phyloP scores from a whole-genome alignment of 768 basidiomycete species.

The Nidularia pulvinata region DNA sequence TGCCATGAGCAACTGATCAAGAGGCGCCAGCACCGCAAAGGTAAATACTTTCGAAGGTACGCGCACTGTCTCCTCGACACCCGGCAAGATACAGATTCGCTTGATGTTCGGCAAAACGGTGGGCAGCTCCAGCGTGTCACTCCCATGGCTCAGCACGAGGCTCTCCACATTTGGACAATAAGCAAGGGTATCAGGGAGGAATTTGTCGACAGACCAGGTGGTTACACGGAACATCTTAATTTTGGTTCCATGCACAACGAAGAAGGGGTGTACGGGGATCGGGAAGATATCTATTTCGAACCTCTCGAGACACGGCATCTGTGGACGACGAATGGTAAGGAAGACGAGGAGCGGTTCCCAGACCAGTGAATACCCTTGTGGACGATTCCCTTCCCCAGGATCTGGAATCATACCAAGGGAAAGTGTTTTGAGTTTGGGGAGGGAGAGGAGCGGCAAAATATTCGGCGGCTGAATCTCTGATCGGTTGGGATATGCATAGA shows the following conservation, averaged over 20 bases:
- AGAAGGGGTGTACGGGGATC: constrained; percentile 24
- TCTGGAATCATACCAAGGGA: constrained; percentile 35
- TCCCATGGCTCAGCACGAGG: constrained; percentile 32
- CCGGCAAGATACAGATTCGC: constrained; percentile 44
- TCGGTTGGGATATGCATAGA: constrained; percentile 27
- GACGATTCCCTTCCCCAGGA: constrained; percentile 6
- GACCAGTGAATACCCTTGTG: constrained; percentile 10
- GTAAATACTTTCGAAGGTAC: constrained; percentile 34
- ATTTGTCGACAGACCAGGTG: constrained; percentile 18
- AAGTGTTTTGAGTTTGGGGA: constrained; percentile 37
- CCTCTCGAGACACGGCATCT: constrained; percentile 36
- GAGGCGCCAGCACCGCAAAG: constrained; percentile 36
- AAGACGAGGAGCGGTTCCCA: constrained; percentile 39
- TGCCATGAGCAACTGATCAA: constrained; percentile 33
- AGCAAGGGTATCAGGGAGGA: constrained; percentile 31
- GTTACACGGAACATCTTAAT: constrained; percentile 36
- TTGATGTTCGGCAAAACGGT: constrained; percentile 32
- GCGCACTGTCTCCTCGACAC: constrained; percentile 28
- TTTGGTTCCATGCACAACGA: constrained; percentile 38
- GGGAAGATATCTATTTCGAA: constrained; percentile 43
- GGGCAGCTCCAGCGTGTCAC: constrained; percentile 23
- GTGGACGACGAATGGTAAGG: constrained; percentile 24
- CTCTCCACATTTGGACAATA: constrained; percentile 38
- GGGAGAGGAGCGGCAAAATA: constrained; percentile 17
- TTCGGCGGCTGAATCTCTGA: neutral